A percentile compares a stretch with the other conserved stretches of the same genome.
These are phyloP conservation scores for Macaranga tanarius DNA, from an alignment of 441 rosid genomes.

Conservation along the genomic window DNA sequence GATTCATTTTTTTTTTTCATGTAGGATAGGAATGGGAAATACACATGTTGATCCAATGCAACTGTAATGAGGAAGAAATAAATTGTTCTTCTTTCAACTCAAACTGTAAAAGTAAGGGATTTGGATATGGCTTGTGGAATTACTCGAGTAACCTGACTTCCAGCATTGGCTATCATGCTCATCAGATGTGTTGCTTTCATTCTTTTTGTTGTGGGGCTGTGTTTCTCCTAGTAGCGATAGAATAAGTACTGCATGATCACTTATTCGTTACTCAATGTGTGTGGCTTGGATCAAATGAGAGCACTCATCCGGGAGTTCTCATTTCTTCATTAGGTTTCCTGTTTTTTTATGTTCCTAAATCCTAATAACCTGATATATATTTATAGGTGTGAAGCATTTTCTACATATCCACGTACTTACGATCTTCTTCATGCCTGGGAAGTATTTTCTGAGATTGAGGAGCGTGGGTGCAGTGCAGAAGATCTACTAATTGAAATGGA, in stretches of 20 bases:
- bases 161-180: too few species aligned
- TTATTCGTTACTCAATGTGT: background rate
- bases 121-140: slow-evolving; percentile 7
- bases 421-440: slow-evolving; percentile 97
- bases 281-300: background rate
- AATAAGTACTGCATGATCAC: background rate
- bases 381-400: slow-evolving; percentile 90
- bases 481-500: slow-evolving; percentile 93
- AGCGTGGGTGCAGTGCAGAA: slow-evolving; percentile 63
- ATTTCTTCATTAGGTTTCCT: background rate
- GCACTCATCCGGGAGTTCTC: background rate
- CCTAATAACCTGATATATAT: too few species aligned
- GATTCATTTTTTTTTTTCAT: background rate
- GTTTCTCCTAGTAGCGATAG: background rate
- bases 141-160: background rate
- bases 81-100: background rate
- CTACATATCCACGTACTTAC: slow-evolving; percentile 90
- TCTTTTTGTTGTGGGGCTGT: background rate
- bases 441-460: slow-evolving; percentile 62
- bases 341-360: background rate
- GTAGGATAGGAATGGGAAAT: background rate
- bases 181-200: too few species aligned
- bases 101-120: background rate
- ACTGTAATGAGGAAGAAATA: background rate
- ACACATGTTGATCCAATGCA: background rate